A percentile compares a stretch with the other conserved stretches of the same genome.
phyloP scores from a whole-genome alignment of 1,139 yeast species.

The Diutina scorzettiae region DNA sequence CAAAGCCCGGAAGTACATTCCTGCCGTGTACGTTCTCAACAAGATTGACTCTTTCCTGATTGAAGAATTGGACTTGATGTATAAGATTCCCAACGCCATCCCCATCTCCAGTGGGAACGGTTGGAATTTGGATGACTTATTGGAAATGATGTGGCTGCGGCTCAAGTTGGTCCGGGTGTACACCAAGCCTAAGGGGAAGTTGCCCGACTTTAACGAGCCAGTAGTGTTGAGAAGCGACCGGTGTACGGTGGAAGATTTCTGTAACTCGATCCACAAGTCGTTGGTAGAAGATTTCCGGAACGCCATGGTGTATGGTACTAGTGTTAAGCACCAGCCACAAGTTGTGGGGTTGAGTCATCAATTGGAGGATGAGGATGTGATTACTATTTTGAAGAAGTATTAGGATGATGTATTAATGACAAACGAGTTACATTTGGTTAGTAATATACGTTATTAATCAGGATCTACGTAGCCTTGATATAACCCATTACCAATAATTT shows the following conservation, averaged over 20 bases:
- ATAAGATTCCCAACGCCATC: slow-evolving; percentile 82
- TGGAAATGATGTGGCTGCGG: slow-evolving; percentile 89
- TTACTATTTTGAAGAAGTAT: slow-evolving; percentile 77
- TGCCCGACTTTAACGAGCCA: slow-evolving; percentile 78
- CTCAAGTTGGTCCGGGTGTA: slow-evolving; percentile 68
- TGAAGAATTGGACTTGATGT: slow-evolving; percentile 87
- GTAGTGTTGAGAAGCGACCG: slow-evolving; percentile 78
- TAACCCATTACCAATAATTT: too few species aligned
- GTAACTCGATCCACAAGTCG: slow-evolving; percentile 88
- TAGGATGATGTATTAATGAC: too few species aligned
- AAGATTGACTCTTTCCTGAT: slow-evolving; percentile 91
- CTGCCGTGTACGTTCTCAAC: slow-evolving; percentile 87
- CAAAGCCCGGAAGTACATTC: slow-evolving; percentile 75
- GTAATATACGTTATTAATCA: too few species aligned
- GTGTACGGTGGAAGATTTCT: slow-evolving; percentile 73
- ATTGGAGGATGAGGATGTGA: slow-evolving; percentile 90
- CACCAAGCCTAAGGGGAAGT: slow-evolving; percentile 69
- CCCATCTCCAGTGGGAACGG: slow-evolving; percentile 89
- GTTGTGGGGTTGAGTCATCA: slow-evolving; percentile 82
- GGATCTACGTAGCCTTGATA: too few species aligned
- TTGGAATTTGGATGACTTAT: slow-evolving; percentile 75
- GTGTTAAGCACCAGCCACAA: slow-evolving; percentile 93
- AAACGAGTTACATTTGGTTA: too few species aligned
- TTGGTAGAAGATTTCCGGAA: slow-evolving; percentile 86
- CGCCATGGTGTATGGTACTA: slow-evolving; percentile 94